A percentile compares a stretch with the other conserved stretches of the same genome.
phyloP scores from a whole-genome alignment of 2,329 filamentous ascomycete genomes.

The Cladophialophora chaetospira region DNA sequence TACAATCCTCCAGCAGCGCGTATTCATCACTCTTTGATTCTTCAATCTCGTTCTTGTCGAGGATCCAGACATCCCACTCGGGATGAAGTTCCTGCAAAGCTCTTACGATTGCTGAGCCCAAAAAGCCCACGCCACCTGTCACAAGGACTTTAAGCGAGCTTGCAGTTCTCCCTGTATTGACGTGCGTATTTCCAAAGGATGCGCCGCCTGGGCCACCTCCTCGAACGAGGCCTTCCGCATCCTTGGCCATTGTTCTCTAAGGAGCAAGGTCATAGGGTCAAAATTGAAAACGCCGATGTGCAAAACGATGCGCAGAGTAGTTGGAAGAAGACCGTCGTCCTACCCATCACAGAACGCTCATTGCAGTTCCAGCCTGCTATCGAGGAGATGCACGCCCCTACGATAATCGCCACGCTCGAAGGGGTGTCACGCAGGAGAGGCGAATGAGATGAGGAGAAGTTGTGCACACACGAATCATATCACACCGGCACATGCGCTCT shows the following conservation, averaged over 20 bases:
- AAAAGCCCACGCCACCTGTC: slow-evolving; percentile 44
- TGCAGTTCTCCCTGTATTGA: neutral
- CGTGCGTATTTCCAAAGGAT: neutral
- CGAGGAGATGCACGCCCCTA: neutral
- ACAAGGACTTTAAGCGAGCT: slow-evolving; percentile 36
- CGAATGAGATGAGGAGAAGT: slow-evolving; percentile 7
- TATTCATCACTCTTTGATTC: neutral
- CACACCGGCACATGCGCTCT: neutral
- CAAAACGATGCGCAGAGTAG: neutral
- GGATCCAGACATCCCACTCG: slow-evolving; percentile 40
- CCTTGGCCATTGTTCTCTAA: neutral
- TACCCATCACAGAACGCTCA: no score
- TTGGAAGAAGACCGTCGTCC: no score
- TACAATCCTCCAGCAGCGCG: slow-evolving; percentile 15
- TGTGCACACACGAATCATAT: slow-evolving; percentile 4
- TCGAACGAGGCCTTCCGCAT: neutral
- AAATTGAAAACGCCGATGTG: neutral
- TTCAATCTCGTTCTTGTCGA: slow-evolving; percentile 37
- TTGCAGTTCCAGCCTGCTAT: no score
- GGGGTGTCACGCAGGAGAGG: neutral
- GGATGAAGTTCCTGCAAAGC: slow-evolving; percentile 42
- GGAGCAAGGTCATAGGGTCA: neutral
- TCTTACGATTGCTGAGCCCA: slow-evolving; percentile 43
- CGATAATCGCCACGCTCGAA: slow-evolving; percentile 7
- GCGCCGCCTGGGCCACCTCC: neutral